Evolutionary conservation across 768 basidiomycete genomes (phyloP).

Genomic region (Scleroderma citrinum): DNA sequence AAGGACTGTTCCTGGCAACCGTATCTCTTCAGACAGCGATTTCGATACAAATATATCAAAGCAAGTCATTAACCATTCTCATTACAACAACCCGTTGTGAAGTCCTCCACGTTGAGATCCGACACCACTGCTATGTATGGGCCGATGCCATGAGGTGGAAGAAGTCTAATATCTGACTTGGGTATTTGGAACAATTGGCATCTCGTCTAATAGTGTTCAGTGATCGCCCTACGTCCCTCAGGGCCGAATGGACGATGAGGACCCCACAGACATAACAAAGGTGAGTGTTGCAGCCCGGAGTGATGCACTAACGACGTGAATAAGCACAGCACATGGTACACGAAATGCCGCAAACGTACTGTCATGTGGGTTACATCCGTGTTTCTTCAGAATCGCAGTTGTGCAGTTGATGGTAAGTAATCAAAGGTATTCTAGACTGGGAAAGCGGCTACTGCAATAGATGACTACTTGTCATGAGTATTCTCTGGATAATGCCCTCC

Average conservation of each 20-base stretch:
- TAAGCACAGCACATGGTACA: not conserved
- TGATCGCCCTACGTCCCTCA: conserved; percentile 22
- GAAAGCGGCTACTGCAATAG: too few relatives aligned
- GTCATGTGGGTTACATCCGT: conserved; percentile 58
- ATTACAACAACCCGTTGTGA: too few relatives aligned
- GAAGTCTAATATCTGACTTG: not conserved
- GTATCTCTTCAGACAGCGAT: too few relatives aligned
- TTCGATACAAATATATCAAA: too few relatives aligned
- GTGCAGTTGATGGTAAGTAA: conserved; percentile 27
- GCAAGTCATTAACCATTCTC: too few relatives aligned
- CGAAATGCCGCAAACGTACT: conserved; percentile 26
- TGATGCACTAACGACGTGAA: conserved; percentile 37
- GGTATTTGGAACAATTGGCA: conserved; percentile 35
- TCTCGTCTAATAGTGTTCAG: conserved; percentile 28
- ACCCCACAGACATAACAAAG: conserved; percentile 51
- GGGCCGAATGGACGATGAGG: conserved; percentile 38
- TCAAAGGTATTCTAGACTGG: not conserved
- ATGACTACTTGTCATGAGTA: too few relatives aligned
- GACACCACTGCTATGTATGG: too few relatives aligned
- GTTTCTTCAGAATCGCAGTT: conserved; percentile 45
- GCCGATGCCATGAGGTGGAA: too few relatives aligned
- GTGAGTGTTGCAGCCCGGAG: conserved; percentile 56
- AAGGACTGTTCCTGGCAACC: too few relatives aligned
- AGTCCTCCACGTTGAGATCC: too few relatives aligned
- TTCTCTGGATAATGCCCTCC: too few relatives aligned